A percentile compares a stretch with the other conserved stretches of the same genome.
Conservation (phyloP, 225 moss, liverwort and hornwort genomes). For the Pseudoscleropodium purum region DNA sequence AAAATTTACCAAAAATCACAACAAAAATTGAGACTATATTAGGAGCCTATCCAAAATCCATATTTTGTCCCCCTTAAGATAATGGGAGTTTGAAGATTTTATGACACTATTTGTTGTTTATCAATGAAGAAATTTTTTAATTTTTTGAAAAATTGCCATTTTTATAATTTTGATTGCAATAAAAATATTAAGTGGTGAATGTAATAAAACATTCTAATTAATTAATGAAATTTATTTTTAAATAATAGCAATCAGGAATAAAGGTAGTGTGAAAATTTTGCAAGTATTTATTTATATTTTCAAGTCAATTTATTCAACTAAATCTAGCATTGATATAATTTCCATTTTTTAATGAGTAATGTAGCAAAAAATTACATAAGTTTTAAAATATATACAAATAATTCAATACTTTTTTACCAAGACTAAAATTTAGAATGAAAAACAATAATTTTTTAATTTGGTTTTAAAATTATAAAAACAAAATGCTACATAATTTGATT, state of each 20-base stretch:
- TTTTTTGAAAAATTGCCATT: no score
- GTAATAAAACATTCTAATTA: not conserved
- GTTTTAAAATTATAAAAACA: not conserved
- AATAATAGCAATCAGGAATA: not conserved
- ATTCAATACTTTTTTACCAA: not conserved
- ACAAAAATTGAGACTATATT: no score
- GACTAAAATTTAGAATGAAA: not conserved
- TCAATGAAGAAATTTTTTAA: no score
- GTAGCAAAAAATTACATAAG: not conserved
- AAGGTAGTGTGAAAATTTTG: not conserved
- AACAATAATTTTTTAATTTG: not conserved
- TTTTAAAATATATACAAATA: not conserved
- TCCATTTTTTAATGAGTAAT: not conserved
- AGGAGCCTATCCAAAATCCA: no score
- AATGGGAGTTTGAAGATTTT: no score
- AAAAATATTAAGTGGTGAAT: not conserved
- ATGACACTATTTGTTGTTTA: no score
- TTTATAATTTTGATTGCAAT: not conserved
- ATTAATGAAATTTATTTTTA: no score
- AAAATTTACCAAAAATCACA: no score
- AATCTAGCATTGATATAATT: not conserved
- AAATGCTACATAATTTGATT: not conserved
- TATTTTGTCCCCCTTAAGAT: rapidly evolving
- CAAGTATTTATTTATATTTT: not conserved
- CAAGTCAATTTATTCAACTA: not conserved